Base-by-base conservation (phyloP, 345 rosid species). In the Brassica cretica region DNA sequence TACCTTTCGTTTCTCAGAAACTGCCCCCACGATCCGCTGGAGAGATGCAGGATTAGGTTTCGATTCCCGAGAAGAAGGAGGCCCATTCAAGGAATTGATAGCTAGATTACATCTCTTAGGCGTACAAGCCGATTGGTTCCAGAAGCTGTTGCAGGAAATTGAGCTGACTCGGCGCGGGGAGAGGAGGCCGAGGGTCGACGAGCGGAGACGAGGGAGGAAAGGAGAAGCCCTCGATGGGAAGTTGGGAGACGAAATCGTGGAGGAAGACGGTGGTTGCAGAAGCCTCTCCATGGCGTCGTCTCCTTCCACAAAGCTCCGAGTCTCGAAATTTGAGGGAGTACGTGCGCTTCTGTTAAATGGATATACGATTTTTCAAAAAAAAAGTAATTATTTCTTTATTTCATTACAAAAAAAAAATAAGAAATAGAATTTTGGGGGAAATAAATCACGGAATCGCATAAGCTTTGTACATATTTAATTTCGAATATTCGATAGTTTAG, bases 271-370 rank as follows among this genome's bases (percentile, higher is more conserved):
- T 76, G 83, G 76, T 37, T 87, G 89, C 0, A 93, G 88, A 84
- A 95, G 93, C 95, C 95, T 88, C 75, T 92, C 98, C 98, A 94
- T 94, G 87, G 89, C 30, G 30, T 27, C 29, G 4, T 27, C 30
- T 27, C 30, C 30, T 27, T 27, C 30, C 24, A 21, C 24, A 21
- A 21, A 21, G 24, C 24, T 21, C 24, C 24, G 24, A 21, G 24
- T 61, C 79, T 46, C 60, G 10, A n/a, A 79, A 65, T 61, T 0
- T 69, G 49, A 68, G 60, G 6, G 73, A 66, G 65, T 72, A 24
- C 73, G 83, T 81, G 70, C 77, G 69, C 60, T 66, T 53, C 32
- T 65, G 32, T 64, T 71, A 2, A 15, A 16, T 11, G 67, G 74
- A 78, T 78, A 80, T 76, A 62, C 44, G 7, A 19, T 29, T 68